These are phyloP conservation scores for Trametes villosa DNA, from an alignment of 768 basidiomycete species.

Conservation along the genomic window DNA sequence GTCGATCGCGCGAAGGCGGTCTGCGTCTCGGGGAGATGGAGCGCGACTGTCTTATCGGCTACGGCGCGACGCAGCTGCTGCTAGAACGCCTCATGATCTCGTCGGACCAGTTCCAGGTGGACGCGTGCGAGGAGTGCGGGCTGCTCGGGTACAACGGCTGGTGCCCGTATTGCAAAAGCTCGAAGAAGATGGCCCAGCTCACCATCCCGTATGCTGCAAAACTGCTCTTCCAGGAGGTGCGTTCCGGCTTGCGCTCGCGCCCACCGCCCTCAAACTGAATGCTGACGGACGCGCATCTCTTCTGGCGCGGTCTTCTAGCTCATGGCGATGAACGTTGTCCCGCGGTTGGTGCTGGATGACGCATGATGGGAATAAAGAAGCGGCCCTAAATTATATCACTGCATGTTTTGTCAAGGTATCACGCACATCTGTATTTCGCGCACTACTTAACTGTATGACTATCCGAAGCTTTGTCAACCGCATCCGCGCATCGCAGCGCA, in stretches of 20 bases:
- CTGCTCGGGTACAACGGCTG: conserved; percentile 94
- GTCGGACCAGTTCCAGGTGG: conserved; percentile 96
- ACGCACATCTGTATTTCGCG: conserved; percentile 13
- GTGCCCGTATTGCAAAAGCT: conserved; percentile 98
- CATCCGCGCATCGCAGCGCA: neutral
- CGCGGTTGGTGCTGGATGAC: conserved; percentile 31
- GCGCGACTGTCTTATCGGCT: conserved; percentile 96
- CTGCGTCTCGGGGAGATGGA: conserved; percentile 99
- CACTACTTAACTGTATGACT: conserved; percentile 14
- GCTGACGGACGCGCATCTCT: neutral
- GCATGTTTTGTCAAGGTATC: conserved; percentile 18
- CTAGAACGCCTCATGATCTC: conserved; percentile 99
- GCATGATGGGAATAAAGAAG: conserved; percentile 23
- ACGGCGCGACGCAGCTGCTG: conserved; percentile 96
- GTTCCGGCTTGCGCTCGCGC: conserved; percentile 26
- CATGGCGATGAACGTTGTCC: conserved; percentile 33
- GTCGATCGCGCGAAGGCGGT: conserved; percentile 96
- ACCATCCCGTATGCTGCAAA: conserved; percentile 98
- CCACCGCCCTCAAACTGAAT: neutral
- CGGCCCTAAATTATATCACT: conserved; percentile 14
- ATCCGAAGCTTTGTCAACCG: conserved; percentile 3
- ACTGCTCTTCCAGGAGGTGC: conserved; percentile 85
- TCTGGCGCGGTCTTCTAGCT: conserved; percentile 18
- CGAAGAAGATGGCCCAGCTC: conserved; percentile 93
- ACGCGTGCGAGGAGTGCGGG: conserved; percentile 94